phyloP scores from a whole-genome alignment of 2,329 filamentous ascomycete species.

The Graphiopsis chlorocephala region DNA sequence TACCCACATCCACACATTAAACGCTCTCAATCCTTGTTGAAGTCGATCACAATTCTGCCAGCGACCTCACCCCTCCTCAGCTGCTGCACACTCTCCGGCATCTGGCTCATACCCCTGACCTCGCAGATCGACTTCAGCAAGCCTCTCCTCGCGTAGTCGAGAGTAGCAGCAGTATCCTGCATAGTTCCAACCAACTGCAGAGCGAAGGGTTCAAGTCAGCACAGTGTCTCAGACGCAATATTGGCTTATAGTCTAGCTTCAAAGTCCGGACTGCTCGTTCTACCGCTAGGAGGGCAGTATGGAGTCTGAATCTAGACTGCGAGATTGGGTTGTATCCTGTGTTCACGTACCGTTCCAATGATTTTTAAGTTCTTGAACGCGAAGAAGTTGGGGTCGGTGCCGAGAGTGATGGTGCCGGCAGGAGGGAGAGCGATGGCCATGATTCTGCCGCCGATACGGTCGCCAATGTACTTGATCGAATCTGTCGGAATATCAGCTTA shows the following conservation, averaged over 20 bases:
- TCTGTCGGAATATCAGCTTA: conserved; percentile 27
- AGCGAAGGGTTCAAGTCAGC: too few species aligned
- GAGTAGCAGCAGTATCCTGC: conserved; percentile 46
- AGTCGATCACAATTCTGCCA: conserved; percentile 54
- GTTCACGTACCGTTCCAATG: conserved; percentile 37
- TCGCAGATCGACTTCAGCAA: conserved; percentile 51
- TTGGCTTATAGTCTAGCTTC: too few species aligned
- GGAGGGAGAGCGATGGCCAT: conserved; percentile 48
- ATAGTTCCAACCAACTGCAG: conserved; percentile 49
- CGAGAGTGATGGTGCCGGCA: conserved; percentile 36
- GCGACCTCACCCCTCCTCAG: conserved; percentile 51
- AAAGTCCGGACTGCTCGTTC: too few species aligned
- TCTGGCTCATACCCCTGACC: conserved; percentile 45
- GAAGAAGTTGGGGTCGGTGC: conserved; percentile 35
- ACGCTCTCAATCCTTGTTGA: conserved; percentile 40
- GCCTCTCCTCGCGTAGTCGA: conserved; percentile 51
- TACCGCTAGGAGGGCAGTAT: too few species aligned
- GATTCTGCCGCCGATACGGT: conserved; percentile 49
- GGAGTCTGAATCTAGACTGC: too few species aligned
- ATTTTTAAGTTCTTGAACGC: conserved; percentile 36
- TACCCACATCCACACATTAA: background rate
- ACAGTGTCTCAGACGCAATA: too few species aligned
- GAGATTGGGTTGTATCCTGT: too few species aligned
- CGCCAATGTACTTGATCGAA: conserved; percentile 45
- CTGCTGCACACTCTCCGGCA: conserved; percentile 53